A percentile compares a stretch with the other conserved stretches of the same genome.
Conservation (phyloP, 169 alveolate genomes). For the Sarcocystis neurona region DNA sequence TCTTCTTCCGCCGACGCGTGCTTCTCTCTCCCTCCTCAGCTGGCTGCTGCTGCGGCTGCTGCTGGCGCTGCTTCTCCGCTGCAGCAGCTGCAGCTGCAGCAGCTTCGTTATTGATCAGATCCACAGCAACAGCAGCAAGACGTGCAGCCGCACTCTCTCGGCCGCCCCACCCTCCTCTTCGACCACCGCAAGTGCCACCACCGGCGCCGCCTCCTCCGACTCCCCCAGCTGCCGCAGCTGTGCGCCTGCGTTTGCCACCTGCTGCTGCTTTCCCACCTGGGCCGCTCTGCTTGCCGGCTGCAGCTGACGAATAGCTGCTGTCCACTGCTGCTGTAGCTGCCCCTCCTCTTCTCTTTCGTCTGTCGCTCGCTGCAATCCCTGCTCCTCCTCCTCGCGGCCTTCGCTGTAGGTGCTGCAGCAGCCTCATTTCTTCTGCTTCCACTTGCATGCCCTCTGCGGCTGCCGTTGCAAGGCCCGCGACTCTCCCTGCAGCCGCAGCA, state of each 20-base stretch:
- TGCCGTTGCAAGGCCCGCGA: too few species aligned
- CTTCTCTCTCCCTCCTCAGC: not conserved
- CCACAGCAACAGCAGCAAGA: conserved; percentile 17
- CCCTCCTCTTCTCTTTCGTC: not conserved
- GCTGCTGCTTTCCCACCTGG: too few species aligned
- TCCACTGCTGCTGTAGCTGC: not conserved
- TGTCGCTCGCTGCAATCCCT: too few species aligned
- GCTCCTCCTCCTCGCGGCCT: too few species aligned
- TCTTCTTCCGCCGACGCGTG: not conserved
- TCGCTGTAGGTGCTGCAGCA: too few species aligned
- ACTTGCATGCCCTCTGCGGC: too few species aligned
- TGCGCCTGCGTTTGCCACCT: not conserved
- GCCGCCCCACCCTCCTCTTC: not conserved
- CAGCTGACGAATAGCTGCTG: not conserved
- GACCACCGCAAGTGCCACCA: too few species aligned
- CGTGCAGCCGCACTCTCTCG: conserved; percentile 10
- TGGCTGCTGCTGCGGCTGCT: not conserved
- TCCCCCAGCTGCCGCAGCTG: not conserved
- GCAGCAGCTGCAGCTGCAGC: not conserved
- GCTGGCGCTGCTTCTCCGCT: not conserved
- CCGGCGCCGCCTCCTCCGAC: not conserved
- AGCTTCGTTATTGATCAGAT: not conserved
- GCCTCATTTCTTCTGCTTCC: too few species aligned
- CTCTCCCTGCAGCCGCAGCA: too few species aligned
- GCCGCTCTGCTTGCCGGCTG: too few species aligned